Base-by-base conservation (phyloP, 2,329 filamentous ascomycete genomes). In the Botrytis byssoidea region DNA sequence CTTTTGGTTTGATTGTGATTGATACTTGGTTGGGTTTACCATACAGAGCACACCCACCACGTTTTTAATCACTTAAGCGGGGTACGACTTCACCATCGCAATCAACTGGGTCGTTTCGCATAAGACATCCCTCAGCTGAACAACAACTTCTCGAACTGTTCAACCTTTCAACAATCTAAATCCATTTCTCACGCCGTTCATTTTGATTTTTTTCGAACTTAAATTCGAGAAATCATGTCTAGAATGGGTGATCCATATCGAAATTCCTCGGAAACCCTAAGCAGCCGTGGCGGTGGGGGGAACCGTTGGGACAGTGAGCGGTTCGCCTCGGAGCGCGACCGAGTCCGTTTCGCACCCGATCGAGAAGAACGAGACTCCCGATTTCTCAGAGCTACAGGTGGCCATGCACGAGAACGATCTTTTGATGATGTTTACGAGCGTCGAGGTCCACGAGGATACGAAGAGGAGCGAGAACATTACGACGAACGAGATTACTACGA, bases 261-360 rank as follows among this genome's bases (percentile, higher is more conserved):
- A 74, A 37, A 14, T 60, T 76, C 78, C 12, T 79, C 79, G 57
- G 81, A 80, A 42, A 81, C 83, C 75, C 76, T 83, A 51, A 82
- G 82, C 66, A 69, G 76, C 46, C 78, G 78, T 65, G 55, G 73
- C 35, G 78, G 78, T 37, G 55, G 73, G 37, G 77, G 75, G 16
- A 75, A 79, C 48, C 83, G 85, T 77, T 90, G 87, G 87, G 88
- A 90, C 78, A 84, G 84, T 65, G 88, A 88, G 75, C 88, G 88
- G 76, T 85, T 87, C 78, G 76, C 80, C 51, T 79, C 80, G 71
- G 85, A 86, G 73, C 84, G 85, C 61, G 84, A 85, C 68, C 83
- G 84, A 67, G 83, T 84, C 74, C 85, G 83, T 57, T 82, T 81
- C 55, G 81, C 71, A 60, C 25, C 55, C 7, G 78, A n/a, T 75